Base-by-base conservation (phyloP, 768 basidiomycete species). In the Pholiota conissans region DNA sequence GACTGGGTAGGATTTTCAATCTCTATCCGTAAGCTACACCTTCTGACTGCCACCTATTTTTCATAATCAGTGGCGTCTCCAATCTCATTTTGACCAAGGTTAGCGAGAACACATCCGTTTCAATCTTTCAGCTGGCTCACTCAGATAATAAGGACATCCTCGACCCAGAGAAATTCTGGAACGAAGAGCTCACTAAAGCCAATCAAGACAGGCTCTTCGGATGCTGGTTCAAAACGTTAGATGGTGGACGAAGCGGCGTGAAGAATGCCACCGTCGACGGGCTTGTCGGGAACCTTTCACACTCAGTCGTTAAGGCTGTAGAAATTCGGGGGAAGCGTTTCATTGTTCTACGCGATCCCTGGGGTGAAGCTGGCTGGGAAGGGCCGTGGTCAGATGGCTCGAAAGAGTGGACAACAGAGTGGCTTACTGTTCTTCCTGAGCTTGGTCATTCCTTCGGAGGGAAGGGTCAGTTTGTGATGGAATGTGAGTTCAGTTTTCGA, bases 121-220 rank as follows among this genome's bases (percentile, higher is more conserved):
- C 30, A 13, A 28, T 22, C 46, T 35, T 22, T 11, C 24, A 32
- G 20, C 28, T 45, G 20, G 49, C 24, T 29, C 5, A 20, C 49
- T 14, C 13, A 37, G 18, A 27, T 20, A 39, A 57, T 30, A 6
- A 76, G 73, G 79, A 80, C 55, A 82, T 84, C 45, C 72, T 84
- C 30, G 76, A 83, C 52, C 64, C 63, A 1, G 78, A 83, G 57
- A 67, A 71, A 8, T 85, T 84, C 66, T 85, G 83, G 83, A 70
- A 71, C 5, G 76, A 84, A 48, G 83, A 85, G 61, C 74, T 85
- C 18, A 65, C 76, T 9, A 74, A 69, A 28, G 82, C 79, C 3
- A 82, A 80, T 59, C 68, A 76, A 48, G 83, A 83, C 60, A 75
- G 81, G 5, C 71, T 84, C 3, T 83, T 85, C 59, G 80, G 79